Percentiles rank a stretch among this genome's conserved stretches.
phyloP scores from a whole-genome alignment of 768 basidiomycete species.

The Rhodotorula toruloides region DNA sequence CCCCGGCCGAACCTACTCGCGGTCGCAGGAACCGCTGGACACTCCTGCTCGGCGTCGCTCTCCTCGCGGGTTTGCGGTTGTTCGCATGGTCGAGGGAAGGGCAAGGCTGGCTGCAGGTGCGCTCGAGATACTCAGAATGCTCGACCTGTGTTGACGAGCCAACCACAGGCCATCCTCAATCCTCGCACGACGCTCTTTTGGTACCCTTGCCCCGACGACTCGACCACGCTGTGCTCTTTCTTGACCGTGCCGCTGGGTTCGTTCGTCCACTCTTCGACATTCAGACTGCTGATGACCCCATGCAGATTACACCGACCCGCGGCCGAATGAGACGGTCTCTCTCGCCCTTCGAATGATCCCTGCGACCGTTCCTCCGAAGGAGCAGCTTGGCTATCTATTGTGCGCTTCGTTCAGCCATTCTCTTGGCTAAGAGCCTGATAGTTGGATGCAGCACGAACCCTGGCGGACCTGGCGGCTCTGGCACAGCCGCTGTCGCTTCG shows the following conservation, averaged over 20 bases:
- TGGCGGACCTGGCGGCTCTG: slow-evolving; percentile 38
- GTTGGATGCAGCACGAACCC: slow-evolving; percentile 23
- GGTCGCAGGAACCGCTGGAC: too few relatives aligned
- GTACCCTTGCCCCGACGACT: slow-evolving; percentile 30
- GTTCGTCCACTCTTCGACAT: neutral
- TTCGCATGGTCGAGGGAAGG: too few relatives aligned
- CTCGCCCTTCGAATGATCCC: slow-evolving; percentile 36
- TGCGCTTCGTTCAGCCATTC: neutral
- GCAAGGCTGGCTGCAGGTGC: too few relatives aligned
- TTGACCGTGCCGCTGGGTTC: slow-evolving; percentile 35
- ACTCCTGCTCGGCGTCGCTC: too few relatives aligned
- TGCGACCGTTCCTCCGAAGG: slow-evolving; percentile 18
- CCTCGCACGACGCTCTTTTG: slow-evolving; percentile 12
- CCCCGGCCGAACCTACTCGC: too few relatives aligned
- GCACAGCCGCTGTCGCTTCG: slow-evolving; percentile 17
- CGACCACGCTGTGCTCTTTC: slow-evolving; percentile 20
- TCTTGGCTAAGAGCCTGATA: neutral
- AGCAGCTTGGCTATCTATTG: slow-evolving; percentile 32
- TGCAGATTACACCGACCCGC: slow-evolving; percentile 26
- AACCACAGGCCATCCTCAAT: neutral
- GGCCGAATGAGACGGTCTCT: slow-evolving; percentile 28
- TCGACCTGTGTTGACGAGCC: neutral
- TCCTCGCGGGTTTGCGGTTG: too few relatives aligned
- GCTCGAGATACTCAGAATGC: too few relatives aligned
- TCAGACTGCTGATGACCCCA: neutral